Evolutionary conservation across 116 monocot genomes (phyloP).

Genomic region (Posidonia oceanica): DNA sequence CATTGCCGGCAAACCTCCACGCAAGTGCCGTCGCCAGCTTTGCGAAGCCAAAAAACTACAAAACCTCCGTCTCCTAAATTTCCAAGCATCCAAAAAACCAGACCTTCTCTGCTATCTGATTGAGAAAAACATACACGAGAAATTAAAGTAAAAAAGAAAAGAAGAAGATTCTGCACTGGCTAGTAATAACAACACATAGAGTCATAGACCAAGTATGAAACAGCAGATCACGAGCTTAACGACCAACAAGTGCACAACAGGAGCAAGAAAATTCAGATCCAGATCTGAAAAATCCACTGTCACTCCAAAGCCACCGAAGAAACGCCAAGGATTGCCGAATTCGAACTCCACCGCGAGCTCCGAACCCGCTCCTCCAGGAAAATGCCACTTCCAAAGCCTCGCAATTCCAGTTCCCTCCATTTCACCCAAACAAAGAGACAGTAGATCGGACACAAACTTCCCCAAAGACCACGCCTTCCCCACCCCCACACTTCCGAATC

Average conservation of each 20-base stretch:
- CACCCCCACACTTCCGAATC: background rate
- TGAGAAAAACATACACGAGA: background rate
- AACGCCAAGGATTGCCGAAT: background rate
- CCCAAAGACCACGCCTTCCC: background rate
- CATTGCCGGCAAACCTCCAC: conserved; percentile 48
- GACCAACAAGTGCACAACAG: too few species aligned
- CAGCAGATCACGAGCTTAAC: background rate
- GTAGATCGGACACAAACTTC: background rate
- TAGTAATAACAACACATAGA: background rate
- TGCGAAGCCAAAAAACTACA: background rate
- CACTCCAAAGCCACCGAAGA: background rate
- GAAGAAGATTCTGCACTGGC: background rate
- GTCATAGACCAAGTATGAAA: background rate
- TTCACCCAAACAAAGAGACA: background rate
- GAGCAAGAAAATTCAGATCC: background rate
- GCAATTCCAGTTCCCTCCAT: too few species aligned
- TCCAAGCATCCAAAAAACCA: background rate
- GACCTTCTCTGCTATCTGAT: background rate
- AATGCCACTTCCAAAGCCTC: background rate
- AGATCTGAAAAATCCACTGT: background rate
- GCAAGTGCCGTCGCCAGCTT: conserved; percentile 64
- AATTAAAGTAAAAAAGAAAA: background rate
- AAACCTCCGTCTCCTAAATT: background rate
- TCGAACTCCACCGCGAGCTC: background rate
- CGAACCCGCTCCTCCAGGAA: background rate